Base-by-base conservation (phyloP, 345 rosid species). In the Carallia brachiata region DNA sequence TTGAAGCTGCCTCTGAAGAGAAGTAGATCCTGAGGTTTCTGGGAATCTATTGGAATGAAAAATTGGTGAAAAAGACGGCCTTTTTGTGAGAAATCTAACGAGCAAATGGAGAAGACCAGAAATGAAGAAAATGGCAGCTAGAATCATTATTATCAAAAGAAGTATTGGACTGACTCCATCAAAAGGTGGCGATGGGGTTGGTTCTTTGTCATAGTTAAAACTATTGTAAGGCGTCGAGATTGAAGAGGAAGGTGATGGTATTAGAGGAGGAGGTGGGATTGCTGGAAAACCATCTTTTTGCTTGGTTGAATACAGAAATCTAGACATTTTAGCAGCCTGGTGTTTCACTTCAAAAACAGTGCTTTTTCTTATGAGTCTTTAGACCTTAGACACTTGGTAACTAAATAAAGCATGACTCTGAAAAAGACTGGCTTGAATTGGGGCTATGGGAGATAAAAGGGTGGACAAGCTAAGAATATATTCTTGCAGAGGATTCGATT, bases 1-100 rank as follows among this genome's bases (percentile, higher is more conserved):
- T 32, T 90, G 93, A 47, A 88, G 93, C 81, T 88, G 93, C 63
- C 87, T 80, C 60, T 86, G 90, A 37, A 86, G 78, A 56, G 82
- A 70, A 13, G 74, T 82, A 52, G 88, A 79, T 6, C 70, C 77
- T 37, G 90, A 70, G 73, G 68, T 71, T 64, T 84, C 84, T 61
- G 72, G 77, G 80, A 53, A 76, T 65, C 87, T 70, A 23, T 81
- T 80, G 69, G 87, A 81, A 36, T 78, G 83, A 62, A 63, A 82
- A 64, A 82, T 61, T 54, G 83, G 75, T 53, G 83, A 78, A 40
- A 85, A 80, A 44, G 81, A 73, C 31, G 84, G 27, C 23, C 87
- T 76, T 73, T 79, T 83, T 61, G 36, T 54, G 68, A 87, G 73
- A 73, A 71, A 82, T 75, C 92, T 87, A 59, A 83, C 60, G 18